Base-by-base conservation (phyloP, 2,329 filamentous ascomycete species). In the Colletotrichum somersetense region DNA sequence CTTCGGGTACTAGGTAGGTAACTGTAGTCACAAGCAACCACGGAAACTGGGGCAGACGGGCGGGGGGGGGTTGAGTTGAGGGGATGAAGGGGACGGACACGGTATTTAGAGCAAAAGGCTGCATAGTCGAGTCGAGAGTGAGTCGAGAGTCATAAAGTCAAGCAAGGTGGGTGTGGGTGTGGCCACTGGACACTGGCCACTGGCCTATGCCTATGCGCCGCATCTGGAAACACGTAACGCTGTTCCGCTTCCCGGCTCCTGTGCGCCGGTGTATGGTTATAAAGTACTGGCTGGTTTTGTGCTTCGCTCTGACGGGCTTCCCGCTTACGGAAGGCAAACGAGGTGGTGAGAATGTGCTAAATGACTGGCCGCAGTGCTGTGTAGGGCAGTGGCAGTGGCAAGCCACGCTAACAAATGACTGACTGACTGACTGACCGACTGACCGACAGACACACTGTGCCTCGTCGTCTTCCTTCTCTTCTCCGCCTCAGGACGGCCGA, bases 71-170 rank as follows among this genome's bases (percentile, higher is more conserved):
- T 26, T 26, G 26, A 26, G 26, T 26, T 26, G 11, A 11, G 7
- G 44, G 44, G 7, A 6, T 5, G 33, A 44, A 23, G 12, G 35
- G 61, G 48, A 53, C 20, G 46, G 61, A 11, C 46, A 63, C 48
- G 62, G 52, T 72, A 72, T 72, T 72, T 72, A 72, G 69, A 72
- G 65, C 61, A 63, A 20, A 12, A 40, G 65, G 42, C 42, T 65
- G 46, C 30, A 30, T 30, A 30, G 30, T 30, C 30, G 38, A 67
- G 38, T 42, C 65, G 26, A 42, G 40, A 14, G 30, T 3, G 38
- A 40, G 35, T 38, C 38, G 38, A 52, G 44, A 18, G 44, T 10
- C 12, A 35, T 30, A 35, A 20, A 56, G 52, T 56, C 52, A 56
- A 18, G 30, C 26, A 33, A 35, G 12, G 18, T 18, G 10, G 52